Evolutionary conservation across 768 basidiomycete species (phyloP).

Genomic region (Rhodosporidiobolus odoratus): DNA sequence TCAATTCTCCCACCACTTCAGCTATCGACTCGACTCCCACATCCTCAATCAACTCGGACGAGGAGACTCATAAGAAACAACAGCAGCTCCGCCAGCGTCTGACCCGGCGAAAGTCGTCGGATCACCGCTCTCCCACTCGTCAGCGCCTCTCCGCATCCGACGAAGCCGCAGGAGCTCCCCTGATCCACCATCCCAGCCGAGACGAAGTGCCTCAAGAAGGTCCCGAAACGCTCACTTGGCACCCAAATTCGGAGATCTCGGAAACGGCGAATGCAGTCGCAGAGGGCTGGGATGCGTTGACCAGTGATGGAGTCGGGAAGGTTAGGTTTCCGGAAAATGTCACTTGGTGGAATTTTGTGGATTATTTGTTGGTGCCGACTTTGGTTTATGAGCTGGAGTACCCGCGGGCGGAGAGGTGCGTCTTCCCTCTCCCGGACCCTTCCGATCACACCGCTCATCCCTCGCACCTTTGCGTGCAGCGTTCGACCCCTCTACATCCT

Average conservation of each 20-base stretch:
- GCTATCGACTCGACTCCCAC: not conserved
- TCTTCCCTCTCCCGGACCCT: conserved; percentile 9
- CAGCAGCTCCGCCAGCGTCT: not conserved
- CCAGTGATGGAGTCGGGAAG: conserved; percentile 60
- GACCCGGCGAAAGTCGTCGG: not conserved
- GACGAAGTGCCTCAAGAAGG: conserved; percentile 5
- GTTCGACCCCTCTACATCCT: conserved; percentile 68
- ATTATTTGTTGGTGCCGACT: conserved; percentile 82
- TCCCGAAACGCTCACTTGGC: conserved; percentile 53
- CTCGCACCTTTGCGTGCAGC: conserved; percentile 33
- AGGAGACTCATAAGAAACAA: not conserved
- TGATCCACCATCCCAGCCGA: not conserved
- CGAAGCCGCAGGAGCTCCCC: not conserved
- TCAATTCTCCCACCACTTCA: not conserved
- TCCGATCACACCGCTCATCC: not conserved
- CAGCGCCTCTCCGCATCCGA: not conserved
- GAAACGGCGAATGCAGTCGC: conserved; percentile 67
- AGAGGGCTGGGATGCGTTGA: conserved; percentile 70
- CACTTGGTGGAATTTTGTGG: conserved; percentile 69
- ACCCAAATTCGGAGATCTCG: conserved; percentile 63
- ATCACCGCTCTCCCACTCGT: not conserved
- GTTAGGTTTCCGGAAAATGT: conserved; percentile 82
- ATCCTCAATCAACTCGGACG: not conserved
- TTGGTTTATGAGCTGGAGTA: conserved; percentile 96
- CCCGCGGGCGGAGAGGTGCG: conserved; percentile 76